Evolutionary conservation across 148 eudicot species (phyloP).

Genomic region (Linanthus parryae): DNA sequence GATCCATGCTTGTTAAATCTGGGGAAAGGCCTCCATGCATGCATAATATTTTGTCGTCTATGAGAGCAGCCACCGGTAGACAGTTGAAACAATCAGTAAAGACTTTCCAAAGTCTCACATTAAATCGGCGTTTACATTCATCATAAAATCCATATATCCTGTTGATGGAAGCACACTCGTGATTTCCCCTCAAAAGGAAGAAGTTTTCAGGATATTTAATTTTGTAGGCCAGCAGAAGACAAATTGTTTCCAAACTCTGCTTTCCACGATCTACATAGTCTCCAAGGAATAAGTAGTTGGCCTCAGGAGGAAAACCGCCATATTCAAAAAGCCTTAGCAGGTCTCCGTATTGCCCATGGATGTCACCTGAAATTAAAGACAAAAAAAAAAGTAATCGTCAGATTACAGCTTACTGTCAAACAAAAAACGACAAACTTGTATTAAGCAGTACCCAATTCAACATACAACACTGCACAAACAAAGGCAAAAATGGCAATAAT

Average conservation of each 20-base stretch:
- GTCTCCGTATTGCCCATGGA: constrained; percentile 79
- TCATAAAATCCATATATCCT: constrained; percentile 72
- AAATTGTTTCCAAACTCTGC: constrained; percentile 71
- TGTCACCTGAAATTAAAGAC: constrained; percentile 47
- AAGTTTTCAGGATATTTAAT: constrained; percentile 72
- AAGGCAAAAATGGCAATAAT: too few species aligned
- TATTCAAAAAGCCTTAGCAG: constrained; percentile 73
- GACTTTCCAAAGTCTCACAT: constrained; percentile 65
- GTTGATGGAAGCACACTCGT: constrained; percentile 67
- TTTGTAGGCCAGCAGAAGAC: constrained; percentile 67
- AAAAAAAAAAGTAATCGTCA: not conserved
- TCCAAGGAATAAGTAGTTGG: constrained; percentile 70
- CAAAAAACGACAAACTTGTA: too few species aligned
- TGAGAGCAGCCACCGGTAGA: constrained; percentile 74
- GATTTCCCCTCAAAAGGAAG: constrained; percentile 65
- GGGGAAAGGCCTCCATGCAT: constrained; percentile 87
- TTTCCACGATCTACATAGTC: constrained; percentile 77
- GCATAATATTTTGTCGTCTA: constrained; percentile 73
- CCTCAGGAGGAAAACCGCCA: constrained; percentile 78
- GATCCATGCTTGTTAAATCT: constrained; percentile 51
- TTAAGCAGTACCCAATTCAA: too few species aligned
- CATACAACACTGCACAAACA: too few species aligned
- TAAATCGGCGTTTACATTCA: constrained; percentile 73
- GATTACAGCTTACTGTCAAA: too few species aligned
- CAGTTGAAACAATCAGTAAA: constrained; percentile 73